These are phyloP conservation scores for Skeletonema marinoi DNA, from an alignment of 108 stramenopile species.

Conservation along the genomic window DNA sequence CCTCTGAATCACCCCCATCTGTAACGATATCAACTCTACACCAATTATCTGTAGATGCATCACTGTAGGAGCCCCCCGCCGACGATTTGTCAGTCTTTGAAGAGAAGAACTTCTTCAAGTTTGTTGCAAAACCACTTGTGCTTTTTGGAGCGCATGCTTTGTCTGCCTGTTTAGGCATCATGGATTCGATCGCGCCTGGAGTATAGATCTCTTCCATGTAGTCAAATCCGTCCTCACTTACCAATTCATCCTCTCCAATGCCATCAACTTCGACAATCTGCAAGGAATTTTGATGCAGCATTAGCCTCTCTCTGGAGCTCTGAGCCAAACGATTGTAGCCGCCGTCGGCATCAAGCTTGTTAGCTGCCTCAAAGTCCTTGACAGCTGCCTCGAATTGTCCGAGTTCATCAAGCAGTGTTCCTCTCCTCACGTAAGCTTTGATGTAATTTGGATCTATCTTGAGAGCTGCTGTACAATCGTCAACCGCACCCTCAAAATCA, in stretches of 20 bases:
- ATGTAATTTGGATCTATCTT: constrained; percentile 41
- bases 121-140: not conserved
- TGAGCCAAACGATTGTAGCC: constrained; percentile 4
- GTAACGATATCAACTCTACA: not conserved
- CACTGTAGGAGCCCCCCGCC: not conserved
- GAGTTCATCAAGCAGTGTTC: constrained; percentile 39
- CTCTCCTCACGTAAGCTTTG: constrained; percentile 51
- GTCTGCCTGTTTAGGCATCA: not conserved
- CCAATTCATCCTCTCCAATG: not conserved
- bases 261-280: constrained; percentile 7
- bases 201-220: constrained; percentile 19
- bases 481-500: constrained; percentile 35
- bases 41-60: not conserved
- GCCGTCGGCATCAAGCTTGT: constrained; percentile 5
- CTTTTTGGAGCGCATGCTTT: not conserved
- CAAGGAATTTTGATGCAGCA: not conserved
- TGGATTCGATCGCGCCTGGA: constrained; percentile 6
- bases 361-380: constrained; percentile 33
- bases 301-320: constrained; percentile 2
- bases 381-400: constrained; percentile 42
- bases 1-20: not conserved
- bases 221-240: not conserved
- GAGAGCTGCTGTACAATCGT: constrained; percentile 50
- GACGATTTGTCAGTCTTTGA: constrained; percentile 16
- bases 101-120: constrained; percentile 16